A percentile compares a stretch with the other conserved stretches of the same genome.
These are phyloP conservation scores for Colletotrichum brevisporum DNA, from an alignment of 2,329 filamentous ascomycete genomes.

Conservation along the genomic window DNA sequence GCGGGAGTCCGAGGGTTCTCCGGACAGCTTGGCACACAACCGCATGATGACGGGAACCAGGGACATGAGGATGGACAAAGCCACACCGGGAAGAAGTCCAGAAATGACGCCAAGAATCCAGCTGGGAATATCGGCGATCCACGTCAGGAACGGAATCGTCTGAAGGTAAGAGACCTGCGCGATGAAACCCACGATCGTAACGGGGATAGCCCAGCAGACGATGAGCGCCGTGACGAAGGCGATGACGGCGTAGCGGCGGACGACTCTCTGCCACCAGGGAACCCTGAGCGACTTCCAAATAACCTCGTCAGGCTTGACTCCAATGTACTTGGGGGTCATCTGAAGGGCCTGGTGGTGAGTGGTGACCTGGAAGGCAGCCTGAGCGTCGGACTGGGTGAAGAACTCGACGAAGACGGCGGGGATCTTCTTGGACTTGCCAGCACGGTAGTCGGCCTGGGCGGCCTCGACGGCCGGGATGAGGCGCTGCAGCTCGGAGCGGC, in stretches of 20 bases:
- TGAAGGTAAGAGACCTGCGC: conserved; percentile 85
- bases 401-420: conserved; percentile 95
- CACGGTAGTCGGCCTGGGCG: conserved; percentile 76
- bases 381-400: conserved; percentile 83
- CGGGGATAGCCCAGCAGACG: conserved; percentile 85
- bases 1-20: conserved; percentile 82
- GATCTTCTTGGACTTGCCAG: conserved; percentile 75
- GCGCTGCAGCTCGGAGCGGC: conserved; percentile 78
- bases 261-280: conserved; percentile 86
- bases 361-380: conserved; percentile 87
- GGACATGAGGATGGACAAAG: conserved; percentile 87
- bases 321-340: conserved; percentile 88
- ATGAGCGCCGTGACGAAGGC: conserved; percentile 83
- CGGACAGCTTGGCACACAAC: conserved; percentile 80
- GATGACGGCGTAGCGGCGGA: conserved; percentile 78
- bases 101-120: conserved; percentile 86
- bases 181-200: conserved; percentile 86
- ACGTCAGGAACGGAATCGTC: conserved; percentile 76
- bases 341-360: conserved; percentile 89
- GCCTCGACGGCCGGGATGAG: conserved; percentile 79
- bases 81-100: conserved; percentile 84
- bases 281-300: conserved; percentile 90
- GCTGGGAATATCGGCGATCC: conserved; percentile 78
- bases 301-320: conserved; percentile 84
- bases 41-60: conserved; percentile 87